Evolutionary conservation across 345 rosid genomes (phyloP).

Genomic region (Euclidium syriacum): DNA sequence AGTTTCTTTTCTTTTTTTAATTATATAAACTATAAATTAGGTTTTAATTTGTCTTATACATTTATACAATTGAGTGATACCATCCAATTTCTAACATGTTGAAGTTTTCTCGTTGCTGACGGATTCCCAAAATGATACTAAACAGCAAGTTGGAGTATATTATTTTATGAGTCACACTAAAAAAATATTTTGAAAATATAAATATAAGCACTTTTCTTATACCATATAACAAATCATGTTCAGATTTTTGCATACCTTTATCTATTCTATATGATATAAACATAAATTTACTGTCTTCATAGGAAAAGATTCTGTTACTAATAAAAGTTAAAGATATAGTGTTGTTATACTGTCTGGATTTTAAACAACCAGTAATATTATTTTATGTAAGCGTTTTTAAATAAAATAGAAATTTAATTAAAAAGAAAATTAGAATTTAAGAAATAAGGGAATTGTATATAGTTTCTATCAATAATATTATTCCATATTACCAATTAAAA

Average conservation of each 20-base stretch:
- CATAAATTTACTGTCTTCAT: too few relatives aligned
- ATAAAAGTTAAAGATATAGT: too few relatives aligned
- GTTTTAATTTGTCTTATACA: slow-evolving; percentile 18
- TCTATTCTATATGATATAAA: too few relatives aligned
- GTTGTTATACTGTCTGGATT: too few relatives aligned
- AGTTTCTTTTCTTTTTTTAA: slow-evolving; percentile 13
- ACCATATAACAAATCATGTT: background rate
- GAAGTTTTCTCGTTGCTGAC: slow-evolving; percentile 18
- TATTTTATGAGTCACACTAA: background rate
- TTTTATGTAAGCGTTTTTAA: too few relatives aligned
- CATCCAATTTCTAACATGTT: background rate
- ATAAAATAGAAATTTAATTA: too few relatives aligned
- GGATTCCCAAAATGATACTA: slow-evolving; percentile 10
- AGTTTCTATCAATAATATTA: too few relatives aligned
- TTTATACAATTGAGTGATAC: background rate
- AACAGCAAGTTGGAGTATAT: slow-evolving; percentile 15
- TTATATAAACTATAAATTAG: slow-evolving; percentile 16
- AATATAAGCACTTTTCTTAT: background rate
- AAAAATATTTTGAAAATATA: background rate
- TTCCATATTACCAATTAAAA: too few relatives aligned
- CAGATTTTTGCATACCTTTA: background rate
- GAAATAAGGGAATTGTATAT: too few relatives aligned
- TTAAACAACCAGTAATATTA: too few relatives aligned
- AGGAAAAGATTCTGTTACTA: too few relatives aligned
- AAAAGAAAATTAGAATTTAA: too few relatives aligned